Percentiles rank a stretch among this genome's conserved stretches.
Evolutionary conservation across 129 eudicot genomes (phyloP).

Genomic region (Logfia minima): DNA sequence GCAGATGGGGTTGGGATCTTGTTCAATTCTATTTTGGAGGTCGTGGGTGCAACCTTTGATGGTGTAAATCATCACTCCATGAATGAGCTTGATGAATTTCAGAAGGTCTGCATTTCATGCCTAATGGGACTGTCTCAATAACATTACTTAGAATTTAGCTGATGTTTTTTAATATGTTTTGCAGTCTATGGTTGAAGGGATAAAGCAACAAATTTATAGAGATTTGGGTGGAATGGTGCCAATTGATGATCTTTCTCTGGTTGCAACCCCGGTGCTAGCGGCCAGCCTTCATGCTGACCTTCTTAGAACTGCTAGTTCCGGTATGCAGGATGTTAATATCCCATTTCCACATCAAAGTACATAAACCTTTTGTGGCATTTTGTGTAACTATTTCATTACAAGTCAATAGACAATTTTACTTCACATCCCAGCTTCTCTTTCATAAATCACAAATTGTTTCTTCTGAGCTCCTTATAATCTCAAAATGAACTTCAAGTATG

Average conservation of each 20-base stretch:
- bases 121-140: not conserved
- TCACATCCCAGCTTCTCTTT: conserved; percentile 3
- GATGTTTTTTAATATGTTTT: conserved; percentile 4
- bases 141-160: conserved; percentile 3
- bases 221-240: conserved; percentile 33
- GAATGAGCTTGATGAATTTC: conserved; percentile 44
- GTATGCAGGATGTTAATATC: conserved; percentile 29
- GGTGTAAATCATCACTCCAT: conserved; percentile 47
- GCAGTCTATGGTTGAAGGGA: conserved; percentile 50
- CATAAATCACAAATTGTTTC: not conserved
- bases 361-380: not conserved
- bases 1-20: conserved; percentile 43
- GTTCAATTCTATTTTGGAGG: conserved; percentile 55
- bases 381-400: not conserved
- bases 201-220: conserved; percentile 44
- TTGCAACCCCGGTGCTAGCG: conserved; percentile 36
- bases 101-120: conserved; percentile 50
- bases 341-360: conserved; percentile 38
- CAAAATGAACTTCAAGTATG: not conserved
- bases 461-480: not conserved
- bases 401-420: conserved; percentile 14
- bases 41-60: conserved; percentile 62
- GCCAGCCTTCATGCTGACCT: conserved; percentile 29
- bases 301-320: conserved; percentile 22
- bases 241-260: conserved; percentile 33